phyloP scores from a whole-genome alignment of 352 stramenopile genomes.

The Pelagophyceae sp. region DNA sequence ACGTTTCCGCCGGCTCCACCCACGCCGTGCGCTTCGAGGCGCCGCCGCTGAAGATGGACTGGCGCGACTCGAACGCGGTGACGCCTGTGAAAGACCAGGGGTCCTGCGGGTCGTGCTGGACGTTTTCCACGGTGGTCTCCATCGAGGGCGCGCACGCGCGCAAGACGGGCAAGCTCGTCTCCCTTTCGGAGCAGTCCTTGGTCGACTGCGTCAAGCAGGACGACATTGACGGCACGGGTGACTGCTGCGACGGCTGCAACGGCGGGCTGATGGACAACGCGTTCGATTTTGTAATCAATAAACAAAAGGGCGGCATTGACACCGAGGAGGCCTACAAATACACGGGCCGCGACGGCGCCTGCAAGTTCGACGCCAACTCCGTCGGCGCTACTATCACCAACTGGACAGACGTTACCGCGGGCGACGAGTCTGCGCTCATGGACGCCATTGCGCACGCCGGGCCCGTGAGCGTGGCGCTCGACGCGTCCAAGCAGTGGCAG shows the following conservation, averaged over 20 bases:
- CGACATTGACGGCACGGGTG: too few species aligned
- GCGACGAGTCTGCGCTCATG: not conserved
- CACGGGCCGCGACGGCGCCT: not conserved
- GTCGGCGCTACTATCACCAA: not conserved
- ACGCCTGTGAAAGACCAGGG: slow-evolving; percentile 84
- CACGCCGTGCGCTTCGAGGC: too few species aligned
- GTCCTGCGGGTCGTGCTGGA: slow-evolving; percentile 89
- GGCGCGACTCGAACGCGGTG: slow-evolving; percentile 61
- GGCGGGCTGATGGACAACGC: slow-evolving; percentile 9
- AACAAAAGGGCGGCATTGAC: slow-evolving; percentile 1
- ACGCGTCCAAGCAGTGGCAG: slow-evolving; percentile 3
- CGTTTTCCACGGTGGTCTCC: slow-evolving; percentile 78
- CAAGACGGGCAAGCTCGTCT: slow-evolving; percentile 49
- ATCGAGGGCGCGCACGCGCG: slow-evolving; percentile 79
- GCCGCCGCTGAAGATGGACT: too few species aligned
- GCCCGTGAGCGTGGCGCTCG: not conserved
- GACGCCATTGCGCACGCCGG: not conserved
- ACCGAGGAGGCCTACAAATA: not conserved
- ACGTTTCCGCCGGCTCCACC: too few species aligned
- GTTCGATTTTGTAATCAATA: slow-evolving; percentile 6
- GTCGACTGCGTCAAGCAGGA: slow-evolving; percentile 76
- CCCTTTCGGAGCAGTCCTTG: slow-evolving; percentile 80
- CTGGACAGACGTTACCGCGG: not conserved
- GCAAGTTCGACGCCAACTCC: not conserved
- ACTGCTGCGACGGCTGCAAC: not conserved